Percentiles rank a stretch among this genome's conserved stretches.
Conservation (phyloP, 805 yeast species). For the Metschnikowia chrysomelidarum region DNA sequence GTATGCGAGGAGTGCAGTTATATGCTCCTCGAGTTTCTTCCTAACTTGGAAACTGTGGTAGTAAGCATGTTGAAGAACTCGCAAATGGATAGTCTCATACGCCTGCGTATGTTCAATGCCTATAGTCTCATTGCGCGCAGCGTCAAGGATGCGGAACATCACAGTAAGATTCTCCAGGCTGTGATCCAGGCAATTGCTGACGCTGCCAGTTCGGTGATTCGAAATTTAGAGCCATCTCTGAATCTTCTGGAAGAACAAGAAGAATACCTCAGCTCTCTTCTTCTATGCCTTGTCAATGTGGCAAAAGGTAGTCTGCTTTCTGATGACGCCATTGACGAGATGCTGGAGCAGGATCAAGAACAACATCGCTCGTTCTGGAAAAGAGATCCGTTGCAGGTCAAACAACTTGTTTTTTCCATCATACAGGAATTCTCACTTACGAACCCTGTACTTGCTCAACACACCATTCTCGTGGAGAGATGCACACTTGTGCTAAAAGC, state of each 20-base stretch:
- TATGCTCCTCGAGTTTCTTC: slow-evolving; percentile 40
- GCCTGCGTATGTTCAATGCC: slow-evolving; percentile 61
- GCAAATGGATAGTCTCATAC: slow-evolving; percentile 41
- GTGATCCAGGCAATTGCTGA: slow-evolving; percentile 23
- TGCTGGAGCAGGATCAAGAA: slow-evolving; percentile 29
- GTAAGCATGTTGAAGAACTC: slow-evolving; percentile 45
- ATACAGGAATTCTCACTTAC: slow-evolving; percentile 44
- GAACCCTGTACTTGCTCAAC: slow-evolving; percentile 35
- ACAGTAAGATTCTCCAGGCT: slow-evolving; percentile 23
- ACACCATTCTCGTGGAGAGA: slow-evolving; percentile 56
- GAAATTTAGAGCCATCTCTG: slow-evolving; percentile 13
- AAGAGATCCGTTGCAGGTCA: slow-evolving; percentile 46
- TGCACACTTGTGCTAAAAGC: slow-evolving; percentile 59
- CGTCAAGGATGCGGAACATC: slow-evolving; percentile 41
- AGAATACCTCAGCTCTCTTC: slow-evolving; percentile 53
- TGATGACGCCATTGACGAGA: slow-evolving; percentile 46
- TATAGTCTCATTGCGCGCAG: slow-evolving; percentile 62
- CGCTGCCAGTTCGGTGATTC: slow-evolving; percentile 11
- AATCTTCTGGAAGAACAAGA: slow-evolving; percentile 23
- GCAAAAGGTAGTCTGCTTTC: slow-evolving; percentile 69
- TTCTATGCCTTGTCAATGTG: slow-evolving; percentile 63
- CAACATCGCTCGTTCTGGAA: slow-evolving; percentile 42
- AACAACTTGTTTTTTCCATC: slow-evolving; percentile 38
- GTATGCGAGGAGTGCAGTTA: slow-evolving; percentile 55
- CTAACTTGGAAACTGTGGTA: slow-evolving; percentile 48